Evolutionary conservation across 2,329 filamentous ascomycete species (phyloP), one percentile per base, ranked within the genome.

Genomic region (Didymella exigua): DNA sequence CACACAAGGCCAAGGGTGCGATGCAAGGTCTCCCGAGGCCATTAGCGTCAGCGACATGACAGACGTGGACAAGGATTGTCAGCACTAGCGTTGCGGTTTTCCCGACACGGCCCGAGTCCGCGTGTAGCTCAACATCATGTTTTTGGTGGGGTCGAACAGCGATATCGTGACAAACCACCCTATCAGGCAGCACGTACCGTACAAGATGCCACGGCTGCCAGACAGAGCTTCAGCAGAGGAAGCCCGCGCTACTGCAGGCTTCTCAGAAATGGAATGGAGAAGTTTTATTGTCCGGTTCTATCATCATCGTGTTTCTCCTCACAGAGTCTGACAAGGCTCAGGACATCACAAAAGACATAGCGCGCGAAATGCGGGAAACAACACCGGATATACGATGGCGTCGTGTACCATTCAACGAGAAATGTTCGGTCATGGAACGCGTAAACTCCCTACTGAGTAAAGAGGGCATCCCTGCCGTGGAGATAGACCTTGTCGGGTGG

Each of bases 391-490:
- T 21, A 21, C 9, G 26, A 24, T 43, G 26, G 41, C 26, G 41
- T 16, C 16, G 26, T 9, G 29, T 43, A 7, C 41, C 41, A 30
- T 30, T 43, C 26, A 30, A 30, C 19, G 18, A 43, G 19, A 43
- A 43, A 31, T 30, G 29, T 16, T 30, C 16, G 9, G 16, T 43
- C 5, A 31, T 21, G 16, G n/a, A 30, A 31, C 26, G 29, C 29
- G 18, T 43, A 19, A 43, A 43, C 19, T 43, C 26, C 16, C 24
- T 30, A n/a, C 16, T 43, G 4, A 29, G 3, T 6, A 33, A 45
- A 16, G 42, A 45, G 31, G 42, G 30, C 5, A 45, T 45, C 14
- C 42, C 42, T 45, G 42, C 29, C 14, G 42, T 45, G 18, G 42
- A 45, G 42, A 16, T 34, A 21, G 42, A 45, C 21, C 30, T 45